These are phyloP conservation scores for Mycena polygramma DNA, from an alignment of 768 basidiomycete species.

Conservation along the genomic window DNA sequence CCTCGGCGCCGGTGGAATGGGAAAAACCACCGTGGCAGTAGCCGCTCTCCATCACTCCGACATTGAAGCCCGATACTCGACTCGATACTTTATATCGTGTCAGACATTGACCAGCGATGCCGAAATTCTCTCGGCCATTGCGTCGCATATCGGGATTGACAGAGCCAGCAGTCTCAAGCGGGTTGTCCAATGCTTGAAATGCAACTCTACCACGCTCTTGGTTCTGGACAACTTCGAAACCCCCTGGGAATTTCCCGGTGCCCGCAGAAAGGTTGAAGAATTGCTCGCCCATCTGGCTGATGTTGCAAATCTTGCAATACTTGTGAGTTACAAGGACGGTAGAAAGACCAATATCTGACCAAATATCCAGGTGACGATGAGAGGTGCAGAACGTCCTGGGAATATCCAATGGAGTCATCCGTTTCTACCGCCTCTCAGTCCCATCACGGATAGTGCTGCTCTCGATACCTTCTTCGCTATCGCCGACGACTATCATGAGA, in stretches of 20 bases:
- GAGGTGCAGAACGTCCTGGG: slow-evolving; percentile 21
- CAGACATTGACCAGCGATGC: background rate
- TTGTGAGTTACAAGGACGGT: background rate
- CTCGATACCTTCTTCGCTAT: slow-evolving; percentile 23
- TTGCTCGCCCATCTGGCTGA: slow-evolving; percentile 15
- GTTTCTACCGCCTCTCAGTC: slow-evolving; percentile 14
- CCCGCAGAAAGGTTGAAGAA: slow-evolving; percentile 5
- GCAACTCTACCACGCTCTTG: background rate
- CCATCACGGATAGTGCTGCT: slow-evolving; percentile 14
- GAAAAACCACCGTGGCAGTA: slow-evolving; percentile 14
- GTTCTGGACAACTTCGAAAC: slow-evolving; percentile 29
- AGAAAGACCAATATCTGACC: background rate
- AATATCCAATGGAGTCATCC: slow-evolving; percentile 26
- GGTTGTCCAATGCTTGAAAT: background rate
- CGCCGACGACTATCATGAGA: background rate
- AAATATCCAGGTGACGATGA: slow-evolving; percentile 25
- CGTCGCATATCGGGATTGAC: slow-evolving; percentile 11
- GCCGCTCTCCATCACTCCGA: slow-evolving; percentile 19
- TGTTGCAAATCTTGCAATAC: slow-evolving; percentile 1
- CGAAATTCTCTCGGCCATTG: slow-evolving; percentile 6
- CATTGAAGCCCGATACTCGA: background rate
- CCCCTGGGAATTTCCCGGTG: slow-evolving; percentile 11
- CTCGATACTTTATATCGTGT: slow-evolving; percentile 21
- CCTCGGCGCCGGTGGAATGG: slow-evolving; percentile 23
- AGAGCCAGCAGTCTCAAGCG: background rate